These are phyloP conservation scores for Pseudogymnoascus sp. DNA, from an alignment of 2,329 filamentous ascomycete species.

Conservation along the genomic window DNA sequence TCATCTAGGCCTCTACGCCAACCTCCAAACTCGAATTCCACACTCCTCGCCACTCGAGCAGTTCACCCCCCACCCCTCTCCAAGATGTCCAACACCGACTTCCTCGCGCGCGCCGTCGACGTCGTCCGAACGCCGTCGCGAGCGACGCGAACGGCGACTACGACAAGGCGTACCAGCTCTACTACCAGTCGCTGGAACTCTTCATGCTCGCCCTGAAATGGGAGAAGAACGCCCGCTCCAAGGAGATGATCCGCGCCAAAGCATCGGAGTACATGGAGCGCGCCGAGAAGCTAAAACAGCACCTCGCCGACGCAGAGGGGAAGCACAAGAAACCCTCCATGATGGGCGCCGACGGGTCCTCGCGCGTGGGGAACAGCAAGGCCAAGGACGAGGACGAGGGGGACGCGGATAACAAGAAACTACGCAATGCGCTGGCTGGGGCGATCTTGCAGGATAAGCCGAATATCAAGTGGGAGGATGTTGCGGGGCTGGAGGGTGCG, in stretches of 20 bases:
- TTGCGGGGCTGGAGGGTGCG: conserved; percentile 85
- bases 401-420: conserved; percentile 92
- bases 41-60: neutral
- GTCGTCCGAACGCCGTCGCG: conserved; percentile 95
- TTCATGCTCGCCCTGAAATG: conserved; percentile 99
- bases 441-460: conserved; percentile 93
- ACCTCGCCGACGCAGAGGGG: conserved; percentile 67
- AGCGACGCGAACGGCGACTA: conserved; percentile 93
- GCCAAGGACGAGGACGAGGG: conserved; percentile 49
- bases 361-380: conserved; percentile 55
- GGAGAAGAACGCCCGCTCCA: conserved; percentile 97
- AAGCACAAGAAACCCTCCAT: conserved; percentile 65
- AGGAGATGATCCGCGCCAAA: conserved; percentile 95
- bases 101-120: conserved; percentile 92
- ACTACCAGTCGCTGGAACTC: conserved; percentile 92
- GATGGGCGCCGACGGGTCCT: conserved; percentile 66
- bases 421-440: conserved; percentile 81
- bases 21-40: neutral
- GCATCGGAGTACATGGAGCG: conserved; percentile 97
- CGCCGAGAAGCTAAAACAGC: conserved; percentile 93
- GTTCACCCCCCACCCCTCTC: neutral
- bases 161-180: conserved; percentile 91
- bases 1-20: neutral
- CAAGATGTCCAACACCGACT: conserved; percentile 92
- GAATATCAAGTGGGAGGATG: conserved; percentile 96